Conservation (phyloP, 2,329 filamentous ascomycete genomes). For the Xylariaceae sp. region DNA sequence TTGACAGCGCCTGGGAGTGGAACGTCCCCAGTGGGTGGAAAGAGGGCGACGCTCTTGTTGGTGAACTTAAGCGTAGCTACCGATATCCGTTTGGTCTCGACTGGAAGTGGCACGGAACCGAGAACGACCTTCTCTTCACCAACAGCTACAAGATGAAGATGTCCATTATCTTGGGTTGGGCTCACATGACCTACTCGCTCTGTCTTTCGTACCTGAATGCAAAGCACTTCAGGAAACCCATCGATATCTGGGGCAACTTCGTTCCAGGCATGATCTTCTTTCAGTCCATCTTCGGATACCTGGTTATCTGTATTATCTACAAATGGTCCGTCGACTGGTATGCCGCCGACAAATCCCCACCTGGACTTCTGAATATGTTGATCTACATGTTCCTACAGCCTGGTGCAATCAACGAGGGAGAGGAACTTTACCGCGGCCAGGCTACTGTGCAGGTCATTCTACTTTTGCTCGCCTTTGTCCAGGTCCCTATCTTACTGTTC, state of each 20-base stretch:
- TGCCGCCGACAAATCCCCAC: slow-evolving; percentile 62
- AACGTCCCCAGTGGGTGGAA: slow-evolving; percentile 63
- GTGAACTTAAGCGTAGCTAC: slow-evolving; percentile 65
- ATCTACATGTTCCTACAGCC: slow-evolving; percentile 99
- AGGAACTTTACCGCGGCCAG: slow-evolving; percentile 76
- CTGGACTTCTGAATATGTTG: slow-evolving; percentile 94
- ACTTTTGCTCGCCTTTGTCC: slow-evolving; percentile 74
- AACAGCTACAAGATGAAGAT: slow-evolving; percentile 99
- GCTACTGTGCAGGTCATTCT: slow-evolving; percentile 70
- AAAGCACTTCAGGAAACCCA: slow-evolving; percentile 86
- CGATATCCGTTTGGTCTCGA: slow-evolving; percentile 95
- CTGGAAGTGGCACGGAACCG: slow-evolving; percentile 92
- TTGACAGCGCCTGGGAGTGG: slow-evolving; percentile 87
- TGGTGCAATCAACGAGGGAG: slow-evolving; percentile 65
- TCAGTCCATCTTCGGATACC: slow-evolving; percentile 96
- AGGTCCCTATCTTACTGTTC: slow-evolving; percentile 88
- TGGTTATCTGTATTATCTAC: slow-evolving; percentile 90
- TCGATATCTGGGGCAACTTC: slow-evolving; percentile 98
- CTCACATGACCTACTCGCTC: slow-evolving; percentile 97
- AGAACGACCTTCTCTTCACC: slow-evolving; percentile 91
- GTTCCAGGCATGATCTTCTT: slow-evolving; percentile 99
- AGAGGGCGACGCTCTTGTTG: slow-evolving; percentile 60
- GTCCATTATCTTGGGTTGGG: slow-evolving; percentile 95
- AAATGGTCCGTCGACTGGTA: slow-evolving; percentile 94
- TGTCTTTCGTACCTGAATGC: slow-evolving; percentile 92